These are phyloP conservation scores for Protomyces macrosporus DNA, from an alignment of 1,139 yeast genomes.

Conservation along the genomic window DNA sequence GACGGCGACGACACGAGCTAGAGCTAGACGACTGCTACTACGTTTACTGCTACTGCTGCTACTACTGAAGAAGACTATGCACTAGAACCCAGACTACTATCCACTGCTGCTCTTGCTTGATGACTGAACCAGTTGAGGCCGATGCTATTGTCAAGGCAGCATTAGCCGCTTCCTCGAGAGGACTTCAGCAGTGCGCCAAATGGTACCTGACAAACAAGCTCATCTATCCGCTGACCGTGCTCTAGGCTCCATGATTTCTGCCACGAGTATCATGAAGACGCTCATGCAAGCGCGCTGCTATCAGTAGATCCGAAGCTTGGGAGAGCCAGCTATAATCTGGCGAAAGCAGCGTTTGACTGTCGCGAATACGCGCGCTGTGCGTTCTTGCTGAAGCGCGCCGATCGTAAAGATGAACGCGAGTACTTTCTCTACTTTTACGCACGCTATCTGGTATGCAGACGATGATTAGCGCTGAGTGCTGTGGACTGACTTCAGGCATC, in stretches of 20 bases:
- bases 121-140: too few relatives aligned
- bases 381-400: conserved; percentile 32
- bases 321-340: conserved; percentile 41
- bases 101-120: too few relatives aligned
- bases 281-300: too few relatives aligned
- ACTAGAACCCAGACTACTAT: too few relatives aligned
- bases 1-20: too few relatives aligned
- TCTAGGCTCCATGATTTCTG: not conserved
- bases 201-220: not conserved
- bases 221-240: not conserved
- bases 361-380: conserved; percentile 83
- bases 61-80: too few relatives aligned
- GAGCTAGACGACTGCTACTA: too few relatives aligned
- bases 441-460: conserved; percentile 48
- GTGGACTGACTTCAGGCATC: conserved; percentile 58
- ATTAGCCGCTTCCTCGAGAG: not conserved
- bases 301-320: too few relatives aligned
- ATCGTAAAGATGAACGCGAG: not conserved
- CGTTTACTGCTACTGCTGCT: too few relatives aligned
- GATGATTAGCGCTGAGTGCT: conserved; percentile 55
- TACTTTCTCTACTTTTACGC: conserved; percentile 5
- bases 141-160: too few relatives aligned
- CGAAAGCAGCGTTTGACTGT: conserved; percentile 70
- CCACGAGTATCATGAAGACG: not conserved
- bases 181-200: not conserved